phyloP scores from a whole-genome alignment of 1,284 basidiomycete genomes.

The Cutaneotrichosporon spelunceum region DNA sequence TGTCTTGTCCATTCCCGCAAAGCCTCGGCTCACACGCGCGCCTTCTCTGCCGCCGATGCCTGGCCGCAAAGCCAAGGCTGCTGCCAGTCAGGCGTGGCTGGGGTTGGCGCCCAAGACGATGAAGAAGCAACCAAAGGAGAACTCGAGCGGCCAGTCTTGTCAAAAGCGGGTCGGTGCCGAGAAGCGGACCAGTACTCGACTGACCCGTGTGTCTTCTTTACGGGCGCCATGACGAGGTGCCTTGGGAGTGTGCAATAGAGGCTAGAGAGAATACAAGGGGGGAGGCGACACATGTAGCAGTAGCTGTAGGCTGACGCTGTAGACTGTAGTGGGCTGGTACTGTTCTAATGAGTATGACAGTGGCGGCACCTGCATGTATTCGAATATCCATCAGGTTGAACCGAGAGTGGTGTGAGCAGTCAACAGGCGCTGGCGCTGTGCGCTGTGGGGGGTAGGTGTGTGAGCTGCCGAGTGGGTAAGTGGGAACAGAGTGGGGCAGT shows the following conservation, averaged over 20 bases:
- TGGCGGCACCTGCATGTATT: background rate
- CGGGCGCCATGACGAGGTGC: background rate
- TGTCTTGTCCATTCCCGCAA: constrained; percentile 3
- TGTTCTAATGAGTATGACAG: background rate
- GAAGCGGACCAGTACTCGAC: background rate
- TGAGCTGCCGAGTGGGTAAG: no score
- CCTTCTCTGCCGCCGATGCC: constrained; percentile 4
- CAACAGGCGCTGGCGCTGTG: no score
- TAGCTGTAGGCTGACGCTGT: background rate
- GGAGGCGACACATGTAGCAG: background rate
- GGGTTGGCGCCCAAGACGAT: background rate
- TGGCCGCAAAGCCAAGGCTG: constrained; percentile 5
- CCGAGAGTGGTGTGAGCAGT: background rate
- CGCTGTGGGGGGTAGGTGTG: no score
- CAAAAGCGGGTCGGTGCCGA: background rate
- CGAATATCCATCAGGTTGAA: background rate
- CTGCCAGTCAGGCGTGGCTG: background rate
- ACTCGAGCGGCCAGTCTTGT: background rate
- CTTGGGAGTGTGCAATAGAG: background rate
- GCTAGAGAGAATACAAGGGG: background rate
- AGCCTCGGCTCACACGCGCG: background rate
- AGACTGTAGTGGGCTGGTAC: background rate
- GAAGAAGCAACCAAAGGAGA: background rate
- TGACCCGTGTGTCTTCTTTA: background rate
- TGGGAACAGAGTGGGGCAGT: background rate